These are phyloP conservation scores for Xylaria multiplex DNA, from an alignment of 2,329 filamentous ascomycete genomes.

Conservation along the genomic window DNA sequence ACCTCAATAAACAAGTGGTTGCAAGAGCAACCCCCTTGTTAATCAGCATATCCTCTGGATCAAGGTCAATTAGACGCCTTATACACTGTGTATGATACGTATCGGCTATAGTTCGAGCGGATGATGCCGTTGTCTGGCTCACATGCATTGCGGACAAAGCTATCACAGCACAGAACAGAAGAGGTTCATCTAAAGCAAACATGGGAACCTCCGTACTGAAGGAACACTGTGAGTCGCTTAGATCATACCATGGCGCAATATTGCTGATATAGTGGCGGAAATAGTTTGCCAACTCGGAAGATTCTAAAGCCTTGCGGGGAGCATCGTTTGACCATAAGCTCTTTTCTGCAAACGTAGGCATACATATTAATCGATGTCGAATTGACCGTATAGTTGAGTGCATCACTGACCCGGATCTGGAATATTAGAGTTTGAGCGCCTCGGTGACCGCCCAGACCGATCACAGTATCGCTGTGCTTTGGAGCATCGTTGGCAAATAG, in stretches of 20 bases:
- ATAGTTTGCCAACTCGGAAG: constrained; percentile 48
- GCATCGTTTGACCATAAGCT: constrained; percentile 1
- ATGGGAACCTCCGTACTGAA: constrained; percentile 53
- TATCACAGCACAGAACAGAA: constrained; percentile 57
- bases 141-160: constrained; percentile 57
- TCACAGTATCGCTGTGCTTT: constrained; percentile 51
- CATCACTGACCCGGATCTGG: not conserved
- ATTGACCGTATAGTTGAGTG: not conserved
- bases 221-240: constrained; percentile 52
- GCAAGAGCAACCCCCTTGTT: constrained; percentile 55
- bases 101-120: constrained; percentile 47
- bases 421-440: not conserved
- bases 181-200: constrained; percentile 52
- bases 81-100: constrained; percentile 56
- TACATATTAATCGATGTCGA: not conserved
- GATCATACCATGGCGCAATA: constrained; percentile 59
- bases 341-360: not conserved
- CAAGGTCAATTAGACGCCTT: constrained; percentile 52
- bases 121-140: constrained; percentile 48
- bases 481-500: constrained; percentile 50
- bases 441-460: constrained; percentile 39
- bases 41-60: constrained; percentile 46
- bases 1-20: constrained; percentile 58
- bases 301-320: constrained; percentile 48
- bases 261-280: constrained; percentile 54